Percentiles rank a stretch among this genome's conserved stretches.
phyloP scores from a whole-genome alignment of 1,139 yeast genomes.

The Scheffersomyces titani region DNA sequence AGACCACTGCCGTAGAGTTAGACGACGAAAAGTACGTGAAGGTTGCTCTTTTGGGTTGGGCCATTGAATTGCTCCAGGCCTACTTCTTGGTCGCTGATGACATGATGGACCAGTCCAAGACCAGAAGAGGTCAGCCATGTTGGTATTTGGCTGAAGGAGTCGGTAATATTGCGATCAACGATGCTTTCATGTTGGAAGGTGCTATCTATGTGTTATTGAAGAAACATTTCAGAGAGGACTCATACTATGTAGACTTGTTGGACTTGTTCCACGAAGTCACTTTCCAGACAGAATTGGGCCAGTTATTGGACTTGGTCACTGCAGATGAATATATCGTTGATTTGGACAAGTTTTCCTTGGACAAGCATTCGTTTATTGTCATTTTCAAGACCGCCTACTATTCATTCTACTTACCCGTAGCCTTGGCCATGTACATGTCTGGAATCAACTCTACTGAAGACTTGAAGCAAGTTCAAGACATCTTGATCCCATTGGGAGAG shows the following conservation, averaged over 20 bases:
- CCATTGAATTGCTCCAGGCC: slow-evolving; percentile 92
- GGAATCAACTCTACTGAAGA: slow-evolving; percentile 73
- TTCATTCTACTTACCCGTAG: slow-evolving; percentile 96
- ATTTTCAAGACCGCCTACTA: slow-evolving; percentile 97
- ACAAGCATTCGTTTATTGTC: slow-evolving; percentile 92
- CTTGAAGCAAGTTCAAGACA: slow-evolving; percentile 83
- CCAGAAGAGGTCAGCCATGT: slow-evolving; percentile 98
- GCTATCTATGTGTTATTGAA: slow-evolving; percentile 88
- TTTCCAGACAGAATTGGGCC: slow-evolving; percentile 97
- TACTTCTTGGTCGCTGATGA: slow-evolving; percentile 97
- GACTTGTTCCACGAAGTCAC: slow-evolving; percentile 95
- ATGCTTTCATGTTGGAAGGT: slow-evolving; percentile 95
- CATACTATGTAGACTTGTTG: slow-evolving; percentile 84
- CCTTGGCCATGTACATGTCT: slow-evolving; percentile 91
- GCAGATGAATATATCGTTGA: slow-evolving; percentile 97
- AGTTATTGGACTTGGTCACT: slow-evolving; percentile 89
- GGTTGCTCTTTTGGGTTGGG: slow-evolving; percentile 94
- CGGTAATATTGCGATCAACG: slow-evolving; percentile 93
- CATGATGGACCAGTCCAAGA: slow-evolving; percentile 96
- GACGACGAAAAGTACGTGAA: slow-evolving; percentile 70
- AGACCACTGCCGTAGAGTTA: slow-evolving; percentile 59
- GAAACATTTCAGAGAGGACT: slow-evolving; percentile 79
- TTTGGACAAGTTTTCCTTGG: slow-evolving; percentile 79
- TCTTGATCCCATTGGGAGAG: slow-evolving; percentile 93
- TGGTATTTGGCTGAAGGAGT: slow-evolving; percentile 88